phyloP scores from a whole-genome alignment of 1,284 basidiomycete species.

The Trichosporon coremiiforme region DNA sequence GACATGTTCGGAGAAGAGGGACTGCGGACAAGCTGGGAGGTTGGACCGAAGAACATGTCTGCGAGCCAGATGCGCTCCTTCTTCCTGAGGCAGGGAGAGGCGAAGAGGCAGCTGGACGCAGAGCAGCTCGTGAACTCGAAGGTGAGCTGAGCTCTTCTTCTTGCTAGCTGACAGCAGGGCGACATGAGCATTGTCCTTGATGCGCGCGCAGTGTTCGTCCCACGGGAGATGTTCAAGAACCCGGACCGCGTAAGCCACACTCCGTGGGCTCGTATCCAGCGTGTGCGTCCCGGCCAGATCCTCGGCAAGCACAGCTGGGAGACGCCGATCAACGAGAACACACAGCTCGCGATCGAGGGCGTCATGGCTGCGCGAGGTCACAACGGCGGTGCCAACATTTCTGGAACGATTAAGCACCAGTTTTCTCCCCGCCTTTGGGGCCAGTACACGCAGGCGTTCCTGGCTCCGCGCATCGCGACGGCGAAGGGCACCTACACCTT shows the following conservation, averaged over 20 bases:
- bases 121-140: conserved; percentile 60
- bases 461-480: conserved; percentile 57
- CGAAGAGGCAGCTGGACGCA: conserved; percentile 56
- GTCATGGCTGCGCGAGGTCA: conserved; percentile 56
- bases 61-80: conserved; percentile 55
- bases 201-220: conserved; percentile 51
- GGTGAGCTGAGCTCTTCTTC: conserved; percentile 36
- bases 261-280: conserved; percentile 39
- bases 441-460: conserved; percentile 53
- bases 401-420: conserved; percentile 60
- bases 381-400: conserved; percentile 58
- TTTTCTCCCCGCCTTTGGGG: conserved; percentile 57
- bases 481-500: conserved; percentile 58
- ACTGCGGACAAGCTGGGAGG: conserved; percentile 58
- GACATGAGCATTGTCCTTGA: conserved; percentile 51
- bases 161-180: conserved; percentile 30
- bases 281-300: conserved; percentile 45
- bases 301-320: conserved; percentile 57
- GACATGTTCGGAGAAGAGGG: conserved; percentile 62
- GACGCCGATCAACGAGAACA: conserved; percentile 45
- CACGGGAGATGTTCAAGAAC: conserved; percentile 40
- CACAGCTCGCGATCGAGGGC: conserved; percentile 49
- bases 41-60: conserved; percentile 57
- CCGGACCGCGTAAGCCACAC: conserved; percentile 44
- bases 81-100: conserved; percentile 56